Conservation (phyloP, 345 rosid genomes). For the Cardamine occulta region DNA sequence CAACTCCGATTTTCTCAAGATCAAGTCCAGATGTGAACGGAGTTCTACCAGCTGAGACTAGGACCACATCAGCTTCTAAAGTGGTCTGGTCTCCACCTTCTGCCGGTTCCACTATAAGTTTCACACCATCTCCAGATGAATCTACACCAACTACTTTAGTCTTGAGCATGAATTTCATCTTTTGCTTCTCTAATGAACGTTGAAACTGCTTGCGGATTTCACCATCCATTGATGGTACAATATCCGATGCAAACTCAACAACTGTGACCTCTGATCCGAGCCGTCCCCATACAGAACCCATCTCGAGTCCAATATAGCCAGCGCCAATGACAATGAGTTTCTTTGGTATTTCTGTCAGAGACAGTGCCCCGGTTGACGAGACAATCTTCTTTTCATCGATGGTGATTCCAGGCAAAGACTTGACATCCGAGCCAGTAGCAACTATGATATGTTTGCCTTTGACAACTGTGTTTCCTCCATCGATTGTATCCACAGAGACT, state of each 20-base stretch:
- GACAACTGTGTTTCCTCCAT: conserved; percentile 76
- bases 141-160: conserved; percentile 96
- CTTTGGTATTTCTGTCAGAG: conserved; percentile 80
- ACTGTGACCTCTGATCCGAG: conserved; percentile 97
- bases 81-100: conserved; percentile 85
- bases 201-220: conserved; percentile 97
- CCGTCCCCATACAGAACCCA: conserved; percentile 98
- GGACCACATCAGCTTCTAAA: conserved; percentile 95
- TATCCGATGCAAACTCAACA: conserved; percentile 92
- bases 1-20: conserved; percentile 88
- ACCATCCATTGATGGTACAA: conserved; percentile 95
- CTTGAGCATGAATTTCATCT: conserved; percentile 98
- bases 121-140: conserved; percentile 71
- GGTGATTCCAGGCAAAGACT: conserved; percentile 90
- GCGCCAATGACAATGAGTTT: conserved; percentile 96
- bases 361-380: conserved; percentile 95
- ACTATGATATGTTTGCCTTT: conserved; percentile 91
- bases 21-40: conserved; percentile 95
- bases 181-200: conserved; percentile 89
- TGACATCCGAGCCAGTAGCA: conserved; percentile 97
- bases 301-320: conserved; percentile 98
- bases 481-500: conserved; percentile 83
- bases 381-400: conserved; percentile 94
- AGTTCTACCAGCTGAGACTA: conserved; percentile 89
- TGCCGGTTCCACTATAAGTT: conserved; percentile 85